These are phyloP conservation scores for Fusarium sororula DNA, from an alignment of 2,329 filamentous ascomycete species.

Conservation along the genomic window DNA sequence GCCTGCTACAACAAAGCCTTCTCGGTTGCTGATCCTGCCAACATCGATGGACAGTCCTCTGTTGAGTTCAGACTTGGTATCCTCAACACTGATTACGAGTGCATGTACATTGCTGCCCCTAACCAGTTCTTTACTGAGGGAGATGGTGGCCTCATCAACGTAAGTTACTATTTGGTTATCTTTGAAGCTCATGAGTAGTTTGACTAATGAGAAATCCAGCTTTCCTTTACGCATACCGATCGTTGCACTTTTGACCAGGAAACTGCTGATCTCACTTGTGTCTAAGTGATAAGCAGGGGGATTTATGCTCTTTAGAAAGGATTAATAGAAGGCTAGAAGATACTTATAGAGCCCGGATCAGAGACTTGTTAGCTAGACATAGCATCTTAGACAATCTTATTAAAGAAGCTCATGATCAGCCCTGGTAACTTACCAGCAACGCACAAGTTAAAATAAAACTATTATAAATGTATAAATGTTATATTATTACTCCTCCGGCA, in stretches of 20 bases:
- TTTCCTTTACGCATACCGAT: slow-evolving; percentile 3
- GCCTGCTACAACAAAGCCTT: slow-evolving; percentile 5
- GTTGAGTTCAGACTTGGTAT: not conserved
- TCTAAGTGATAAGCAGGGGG: not conserved
- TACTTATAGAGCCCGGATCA: rapidly evolving
- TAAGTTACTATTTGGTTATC: not conserved
- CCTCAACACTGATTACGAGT: slow-evolving; percentile 15
- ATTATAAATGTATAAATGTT: rapidly evolving
- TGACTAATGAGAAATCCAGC: not conserved
- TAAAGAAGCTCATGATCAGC: rapidly evolving
- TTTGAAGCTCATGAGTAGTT: rapidly evolving
- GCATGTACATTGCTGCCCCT: slow-evolving; percentile 11
- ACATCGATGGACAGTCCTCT: slow-evolving; percentile 5
- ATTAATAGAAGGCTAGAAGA: rapidly evolving
- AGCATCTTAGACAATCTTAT: no score
- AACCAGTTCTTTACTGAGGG: slow-evolving; percentile 11
- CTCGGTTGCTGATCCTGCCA: slow-evolving; percentile 2
- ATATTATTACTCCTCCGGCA: rapidly evolving
- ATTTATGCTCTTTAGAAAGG: not conserved
- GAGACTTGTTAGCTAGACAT: rapidly evolving
- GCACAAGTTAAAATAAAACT: rapidly evolving
- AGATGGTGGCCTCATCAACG: slow-evolving; percentile 5
- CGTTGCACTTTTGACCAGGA: slow-evolving; percentile 1
- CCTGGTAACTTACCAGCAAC: rapidly evolving
- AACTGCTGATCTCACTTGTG: slow-evolving; percentile 5